Evolutionary conservation across 208 protist species (phyloP), one percentile per base, ranked within the genome.

Genomic region (Leishmania mexicana): DNA sequence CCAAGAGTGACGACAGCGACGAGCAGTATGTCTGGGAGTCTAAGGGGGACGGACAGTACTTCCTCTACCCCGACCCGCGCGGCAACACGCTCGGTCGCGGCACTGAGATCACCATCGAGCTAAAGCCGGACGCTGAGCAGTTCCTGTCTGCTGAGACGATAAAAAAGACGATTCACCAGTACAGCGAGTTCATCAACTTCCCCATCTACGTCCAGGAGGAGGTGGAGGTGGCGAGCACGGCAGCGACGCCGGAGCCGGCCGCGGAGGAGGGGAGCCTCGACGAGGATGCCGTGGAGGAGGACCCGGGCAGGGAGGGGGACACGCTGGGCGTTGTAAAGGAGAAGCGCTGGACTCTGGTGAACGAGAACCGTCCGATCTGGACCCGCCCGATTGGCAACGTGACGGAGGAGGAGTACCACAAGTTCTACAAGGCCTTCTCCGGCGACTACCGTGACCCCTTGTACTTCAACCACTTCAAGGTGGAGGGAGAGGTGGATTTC

Each of bases 131-230:
- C 73, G 93, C 93, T 4, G 72, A 93, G n/a, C 96, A 99, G 87
- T 99, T 97, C 89, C 87, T 99, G n/a, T 89, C 99, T 45, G 87
- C 89, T 47, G 86, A 97, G 38, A 90, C 90, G 45, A 86, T 99
- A 38, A 92, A 96, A 75, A 87, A 96, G 28, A 91, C 99, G 15
- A 94, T 99, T 54, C 95, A 98, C 78, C 98, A 99, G 80, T 99
- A 99, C 97, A 99, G 96, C 76, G 98, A 99, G 93, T 99, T 99
- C 92, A 99, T 99, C 79, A 93, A 99, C 83, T 99, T 99, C 89
- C 99, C 99, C 71, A 99, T 99, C 88, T 99, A 99, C 84, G 84
- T 93, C 79, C 53, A 81, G 71, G 96, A 97, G 82, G 96, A 89
- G 68, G 92, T 94, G 10, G 94, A 98, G 85, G 91, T 93, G 10